Base-by-base conservation (phyloP, 352 stramenopile genomes). In the Globisporangium orthogonon region DNA sequence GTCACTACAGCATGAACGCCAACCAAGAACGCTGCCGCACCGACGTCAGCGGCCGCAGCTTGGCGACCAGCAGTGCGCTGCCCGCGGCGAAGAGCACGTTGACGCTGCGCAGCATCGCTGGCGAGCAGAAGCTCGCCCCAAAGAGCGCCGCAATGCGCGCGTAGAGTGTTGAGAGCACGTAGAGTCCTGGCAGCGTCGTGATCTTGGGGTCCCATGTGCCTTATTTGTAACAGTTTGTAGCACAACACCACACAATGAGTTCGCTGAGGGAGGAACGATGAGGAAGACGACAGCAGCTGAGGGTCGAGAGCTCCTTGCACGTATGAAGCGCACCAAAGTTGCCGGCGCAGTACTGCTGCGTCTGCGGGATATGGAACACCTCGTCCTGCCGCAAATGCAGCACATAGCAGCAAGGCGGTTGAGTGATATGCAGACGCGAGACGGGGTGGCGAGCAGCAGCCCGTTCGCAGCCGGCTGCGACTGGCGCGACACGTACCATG, bases 161-260 rank as follows among this genome's bases (percentile, higher is more conserved):
- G 31, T 86, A 76, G 48, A 77, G 56, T 31, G 69, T 78, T 18
- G 72, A 77, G 10, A 77, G 54, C 3, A 94, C 15, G 59, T 97
- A 97, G 11, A 97, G 60, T 1, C 90, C 89, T 5, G 90, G 90
- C 44, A 96, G 95, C 35, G 90, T 97, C 40, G 90, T 97, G 70
- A 97, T 97, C 71, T 97, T 97, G 10, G 85, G 69, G 46, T 97
- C 84, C 90, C 90, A 97, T 45, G 85, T 71, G 29, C 69, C 85
- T 37, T 37, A 37, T 37, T 37, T 37, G 33, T 37, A 37, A 37
- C 33, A 37, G 10, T 5, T 37, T 9, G 33, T 37, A 9, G 33
- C 33, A 37, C 33, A 9, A 23, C 23, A 23, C 23, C 23, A 23
- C 23, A 23, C 23, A 23, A 23, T 23, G 23, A 23, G 23, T 23